phyloP scores from a whole-genome alignment of 1,284 basidiomycete species.

The Microbotryum violaceum region DNA sequence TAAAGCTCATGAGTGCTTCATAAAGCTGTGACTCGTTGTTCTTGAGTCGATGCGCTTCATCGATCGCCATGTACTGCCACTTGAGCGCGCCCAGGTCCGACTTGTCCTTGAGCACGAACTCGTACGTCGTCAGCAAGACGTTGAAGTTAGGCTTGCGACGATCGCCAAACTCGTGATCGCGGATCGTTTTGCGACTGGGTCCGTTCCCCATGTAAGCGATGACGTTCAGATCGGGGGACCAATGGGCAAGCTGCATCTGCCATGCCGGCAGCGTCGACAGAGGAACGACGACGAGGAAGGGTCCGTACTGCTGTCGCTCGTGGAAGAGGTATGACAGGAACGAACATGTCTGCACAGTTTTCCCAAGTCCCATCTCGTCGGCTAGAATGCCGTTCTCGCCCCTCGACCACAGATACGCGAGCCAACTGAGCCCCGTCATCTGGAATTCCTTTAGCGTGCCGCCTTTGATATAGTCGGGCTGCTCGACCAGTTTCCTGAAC shows the following conservation, averaged over 20 bases:
- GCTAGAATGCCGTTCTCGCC: constrained; percentile 96
- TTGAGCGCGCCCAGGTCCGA: constrained; percentile 87
- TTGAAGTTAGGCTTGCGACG: constrained; percentile 83
- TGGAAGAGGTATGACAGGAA: constrained; percentile 96
- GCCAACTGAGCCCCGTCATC: constrained; percentile 95
- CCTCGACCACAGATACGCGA: constrained; percentile 90
- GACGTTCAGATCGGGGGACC: constrained; percentile 96
- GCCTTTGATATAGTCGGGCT: constrained; percentile 74
- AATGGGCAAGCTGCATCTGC: constrained; percentile 89
- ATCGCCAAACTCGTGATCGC: constrained; percentile 83
- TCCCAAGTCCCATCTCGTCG: constrained; percentile 99
- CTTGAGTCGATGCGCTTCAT: constrained; percentile 97
- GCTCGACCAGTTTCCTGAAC: constrained; percentile 79
- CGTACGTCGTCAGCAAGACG: constrained; percentile 94
- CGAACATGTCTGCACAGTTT: constrained; percentile 92
- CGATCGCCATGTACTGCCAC: constrained; percentile 94
- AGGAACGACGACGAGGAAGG: constrained; percentile 95
- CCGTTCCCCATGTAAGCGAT: constrained; percentile 94
- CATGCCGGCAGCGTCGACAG: constrained; percentile 96
- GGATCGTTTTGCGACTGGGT: constrained; percentile 78
- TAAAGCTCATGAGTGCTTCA: constrained; percentile 83
- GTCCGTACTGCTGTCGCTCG: constrained; percentile 85
- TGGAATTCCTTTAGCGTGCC: constrained; percentile 96
- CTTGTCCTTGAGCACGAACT: constrained; percentile 85
- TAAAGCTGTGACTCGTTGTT: constrained; percentile 97